Base-by-base conservation (phyloP, 345 rosid genomes). In the Boechera retrofracta region DNA sequence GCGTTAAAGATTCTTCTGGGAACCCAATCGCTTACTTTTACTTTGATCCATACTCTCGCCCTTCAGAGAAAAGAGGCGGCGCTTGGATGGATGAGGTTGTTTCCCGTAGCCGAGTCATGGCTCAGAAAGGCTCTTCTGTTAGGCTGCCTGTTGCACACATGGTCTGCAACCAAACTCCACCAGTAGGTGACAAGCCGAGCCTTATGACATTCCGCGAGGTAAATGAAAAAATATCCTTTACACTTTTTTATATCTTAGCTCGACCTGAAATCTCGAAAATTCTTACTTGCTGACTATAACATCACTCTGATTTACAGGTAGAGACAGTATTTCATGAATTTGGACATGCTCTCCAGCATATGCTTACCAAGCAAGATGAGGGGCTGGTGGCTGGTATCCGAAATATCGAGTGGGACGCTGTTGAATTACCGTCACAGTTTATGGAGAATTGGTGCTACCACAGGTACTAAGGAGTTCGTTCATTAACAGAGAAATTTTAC, bases 401-500 rank as follows among this genome's bases (percentile, higher is more conserved):
- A 21, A 92, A 91, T 67, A 81, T 93, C 38, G 98, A 93, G 76
- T 91, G 98, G 98, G 98, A 93, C 77, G 98, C 98, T 24, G 90
- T 91, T 78, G 98, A 93, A 79, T 82, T 93, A 76, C 96, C 97
- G 42, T 93, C 98, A 12, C 98, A 93, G 57, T 93, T 93, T 80
- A 93, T 94, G 98, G 97, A 93, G 85, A 93, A 93, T 67, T 93
- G 98, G 98, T 93, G 98, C 82, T 93, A 91, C 84, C 98, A 91
- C 77, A 89, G 94, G 98, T 93, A 65, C 51, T 55, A n/a, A 1
- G 10, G 39, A 54, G 58, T 55, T 42, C 12, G 4, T 39, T 68
- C 15, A 7, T 35, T 16, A 28, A 4, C 7, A 29, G 26, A 41
- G 1, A 38, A 26, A 5, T 12, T 13, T 61, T 12, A 73, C 45